Evolutionary conservation across 805 yeast genomes (phyloP).

Genomic region (Huiozyma naganishii): DNA sequence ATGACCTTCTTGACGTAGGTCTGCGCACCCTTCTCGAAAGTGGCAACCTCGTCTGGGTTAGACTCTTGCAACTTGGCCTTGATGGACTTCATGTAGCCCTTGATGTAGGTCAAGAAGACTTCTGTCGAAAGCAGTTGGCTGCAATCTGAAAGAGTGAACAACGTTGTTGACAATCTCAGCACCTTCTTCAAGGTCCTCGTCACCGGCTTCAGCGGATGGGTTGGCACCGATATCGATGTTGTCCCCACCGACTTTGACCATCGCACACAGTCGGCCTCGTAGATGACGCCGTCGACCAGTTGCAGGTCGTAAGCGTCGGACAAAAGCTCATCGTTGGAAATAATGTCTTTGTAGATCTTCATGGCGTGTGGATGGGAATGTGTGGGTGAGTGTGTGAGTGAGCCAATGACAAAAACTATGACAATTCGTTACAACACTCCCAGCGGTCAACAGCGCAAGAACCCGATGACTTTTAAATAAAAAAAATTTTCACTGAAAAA

Average conservation of each 20-base stretch:
- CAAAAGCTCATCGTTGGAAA: conserved; percentile 91
- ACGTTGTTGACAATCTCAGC: conserved; percentile 93
- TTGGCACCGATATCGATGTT: conserved; percentile 98
- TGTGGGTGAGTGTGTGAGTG: not conserved
- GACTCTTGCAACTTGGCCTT: conserved; percentile 84
- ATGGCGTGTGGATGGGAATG: conserved; percentile 8
- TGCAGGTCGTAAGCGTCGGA: conserved; percentile 93
- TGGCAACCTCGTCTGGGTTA: conserved; percentile 77
- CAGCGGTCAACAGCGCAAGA: not conserved
- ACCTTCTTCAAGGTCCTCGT: conserved; percentile 72
- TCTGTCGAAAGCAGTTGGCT: conserved; percentile 93
- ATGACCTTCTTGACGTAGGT: conserved; percentile 93
- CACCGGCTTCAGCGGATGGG: conserved; percentile 97
- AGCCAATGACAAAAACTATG: too few relatives aligned
- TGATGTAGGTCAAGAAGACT: conserved; percentile 91
- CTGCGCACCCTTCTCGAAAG: conserved; percentile 95
- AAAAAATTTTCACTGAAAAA: not conserved
- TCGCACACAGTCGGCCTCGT: conserved; percentile 91
- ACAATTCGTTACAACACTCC: too few relatives aligned
- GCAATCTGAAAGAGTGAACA: conserved; percentile 97
- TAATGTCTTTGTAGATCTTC: conserved; percentile 54
- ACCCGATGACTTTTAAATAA: not conserved
- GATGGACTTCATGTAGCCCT: conserved; percentile 96
- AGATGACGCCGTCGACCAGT: conserved; percentile 81
- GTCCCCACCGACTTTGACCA: conserved; percentile 83